Percentiles rank a stretch among this genome's conserved stretches.
phyloP scores from a whole-genome alignment of 441 rosid species.

The Eutrema salsugineum region DNA sequence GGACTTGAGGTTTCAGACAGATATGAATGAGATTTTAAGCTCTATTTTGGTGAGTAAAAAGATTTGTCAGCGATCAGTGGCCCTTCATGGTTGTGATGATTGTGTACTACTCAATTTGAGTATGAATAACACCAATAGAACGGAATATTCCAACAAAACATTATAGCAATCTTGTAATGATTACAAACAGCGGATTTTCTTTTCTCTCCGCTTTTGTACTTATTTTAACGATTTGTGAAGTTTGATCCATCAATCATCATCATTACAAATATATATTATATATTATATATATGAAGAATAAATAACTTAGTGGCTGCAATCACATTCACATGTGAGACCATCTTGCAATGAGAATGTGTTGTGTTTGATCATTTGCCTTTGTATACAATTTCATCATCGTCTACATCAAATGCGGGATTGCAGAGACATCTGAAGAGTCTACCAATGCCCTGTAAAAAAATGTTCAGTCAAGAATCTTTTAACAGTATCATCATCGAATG shows the following conservation, averaged over 20 bases:
- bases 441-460: conserved; percentile 75
- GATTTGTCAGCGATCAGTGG: no score
- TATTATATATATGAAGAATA: conserved; percentile 24
- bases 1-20: no score
- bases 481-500: background rate
- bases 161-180: conserved; percentile 16
- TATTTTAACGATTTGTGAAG: conserved; percentile 12
- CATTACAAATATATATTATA: conserved; percentile 28
- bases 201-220: background rate
- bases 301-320: conserved; percentile 10
- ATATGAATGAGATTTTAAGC: no score
- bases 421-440: conserved; percentile 96
- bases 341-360: conserved; percentile 5
- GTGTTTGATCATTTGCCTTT: conserved; percentile 63
- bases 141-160: background rate
- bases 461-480: background rate
- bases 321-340: conserved; percentile 25
- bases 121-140: no score
- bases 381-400: conserved; percentile 89
- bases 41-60: no score
- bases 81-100: no score
- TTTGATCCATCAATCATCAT: conserved; percentile 24
- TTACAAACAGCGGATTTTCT: conserved; percentile 1
- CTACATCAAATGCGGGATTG: conserved; percentile 91
- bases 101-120: no score